A percentile compares a stretch with the other conserved stretches of the same genome.
These are phyloP conservation scores for Salvia hispanica DNA, from an alignment of 257 asterid genomes.

Conservation along the genomic window DNA sequence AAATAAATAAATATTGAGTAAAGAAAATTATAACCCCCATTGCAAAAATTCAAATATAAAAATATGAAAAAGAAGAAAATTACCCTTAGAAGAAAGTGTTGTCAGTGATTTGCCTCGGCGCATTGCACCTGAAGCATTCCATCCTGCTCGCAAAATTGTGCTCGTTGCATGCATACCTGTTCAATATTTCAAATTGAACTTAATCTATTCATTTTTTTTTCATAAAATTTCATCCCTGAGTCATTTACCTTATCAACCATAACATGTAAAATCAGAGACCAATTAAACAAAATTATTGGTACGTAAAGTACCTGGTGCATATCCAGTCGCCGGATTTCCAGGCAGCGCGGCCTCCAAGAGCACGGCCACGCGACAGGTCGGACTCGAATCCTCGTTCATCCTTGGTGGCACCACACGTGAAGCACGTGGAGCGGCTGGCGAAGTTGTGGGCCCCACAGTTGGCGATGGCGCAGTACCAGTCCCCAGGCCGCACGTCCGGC, in stretches of 20 bases:
- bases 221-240: too few relatives aligned
- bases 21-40: too few relatives aligned
- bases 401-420: slow-evolving; percentile 88
- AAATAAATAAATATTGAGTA: not conserved
- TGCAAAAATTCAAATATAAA: not conserved
- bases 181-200: not conserved
- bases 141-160: slow-evolving; percentile 95
- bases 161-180: slow-evolving; percentile 86
- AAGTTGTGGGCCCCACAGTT: slow-evolving; percentile 96
- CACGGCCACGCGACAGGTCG: slow-evolving; percentile 48
- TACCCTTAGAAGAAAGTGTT: slow-evolving; percentile 51
- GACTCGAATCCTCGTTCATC: slow-evolving; percentile 60
- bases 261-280: too few relatives aligned
- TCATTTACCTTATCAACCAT: too few relatives aligned
- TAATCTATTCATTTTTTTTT: too few relatives aligned
- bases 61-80: too few relatives aligned
- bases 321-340: slow-evolving; percentile 99
- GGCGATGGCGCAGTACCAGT: slow-evolving; percentile 82
- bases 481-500: slow-evolving; percentile 98
- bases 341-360: slow-evolving; percentile 35
- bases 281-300: too few relatives aligned
- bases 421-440: slow-evolving; percentile 97
- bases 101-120: slow-evolving; percentile 77
- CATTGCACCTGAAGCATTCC: slow-evolving; percentile 97
- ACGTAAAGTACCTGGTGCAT: slow-evolving; percentile 83